Evolutionary conservation across 306 rosid genomes (phyloP), one percentile per base, ranked within the genome.

Genomic region (Inga leiocalycina): DNA sequence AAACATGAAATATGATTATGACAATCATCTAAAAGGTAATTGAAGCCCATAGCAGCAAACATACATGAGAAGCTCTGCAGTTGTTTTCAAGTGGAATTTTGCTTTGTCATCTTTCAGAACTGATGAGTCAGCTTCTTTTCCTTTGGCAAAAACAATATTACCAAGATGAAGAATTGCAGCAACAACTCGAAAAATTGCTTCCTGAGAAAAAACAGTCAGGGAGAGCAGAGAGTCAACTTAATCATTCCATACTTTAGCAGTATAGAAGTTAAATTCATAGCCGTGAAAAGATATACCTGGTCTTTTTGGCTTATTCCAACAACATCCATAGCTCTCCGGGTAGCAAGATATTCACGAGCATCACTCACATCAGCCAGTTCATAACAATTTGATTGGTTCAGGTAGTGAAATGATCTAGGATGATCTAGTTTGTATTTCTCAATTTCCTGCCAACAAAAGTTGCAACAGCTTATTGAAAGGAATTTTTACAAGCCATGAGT

Each of bases 141-240:
- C 99, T 87, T 92, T 94, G 30, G 89, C 0, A 78, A 97, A 94
- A 13, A 8, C 90, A 85, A 97, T 82, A 75, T 97, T 97, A 46
- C 99, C 99, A 49, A 97, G 79, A 81, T 97, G 99, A 88, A 97
- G 99, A 84, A 97, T 92, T 78, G 98, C 82, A 20, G 99, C 98
- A 77, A 97, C 91, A 81, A 97, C 97, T 88, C 99, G 89, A 81
- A 97, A 97, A 84, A 97, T 92, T 84, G 97, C 98, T 79, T 97
- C 99, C 99, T 97, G 88, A 81, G 77, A 51, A 56, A 82, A 82
- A 80, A 82, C 10, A 85, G 46, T 81, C 68, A 52, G 61, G 65
- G 39, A 68, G 37, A 59, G 14, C 35, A 78, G 34, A 75, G 80
- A 68, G 74, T 70, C 84, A 83, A 43, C 54, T 80, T 77, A 65